phyloP scores from a whole-genome alignment of 2,329 filamentous ascomycete species.

The Amesomyces nigricolor region DNA sequence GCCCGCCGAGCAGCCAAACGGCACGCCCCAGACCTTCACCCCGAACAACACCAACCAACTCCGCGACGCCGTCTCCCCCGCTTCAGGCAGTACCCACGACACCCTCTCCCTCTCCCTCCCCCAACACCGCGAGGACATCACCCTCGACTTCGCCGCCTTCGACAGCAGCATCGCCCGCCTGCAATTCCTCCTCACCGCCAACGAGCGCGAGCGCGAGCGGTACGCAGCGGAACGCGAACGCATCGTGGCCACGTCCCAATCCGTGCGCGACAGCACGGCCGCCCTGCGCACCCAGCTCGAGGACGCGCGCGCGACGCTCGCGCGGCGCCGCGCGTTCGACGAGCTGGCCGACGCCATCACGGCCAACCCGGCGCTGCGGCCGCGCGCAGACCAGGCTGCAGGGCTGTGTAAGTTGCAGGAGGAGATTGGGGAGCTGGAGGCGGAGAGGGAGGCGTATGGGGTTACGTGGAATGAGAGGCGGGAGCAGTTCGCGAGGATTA shows the following conservation, averaged over 20 bases:
- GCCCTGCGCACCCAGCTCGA: slow-evolving; percentile 70
- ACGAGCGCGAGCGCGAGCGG: slow-evolving; percentile 73
- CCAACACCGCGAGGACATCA: slow-evolving; percentile 76
- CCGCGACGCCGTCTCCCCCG: slow-evolving; percentile 29
- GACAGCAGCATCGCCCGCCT: slow-evolving; percentile 82
- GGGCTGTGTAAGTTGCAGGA: slow-evolving; percentile 77
- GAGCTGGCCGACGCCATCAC: slow-evolving; percentile 83
- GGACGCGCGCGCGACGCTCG: slow-evolving; percentile 67
- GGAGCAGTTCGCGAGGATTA: slow-evolving; percentile 81
- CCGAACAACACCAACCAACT: slow-evolving; percentile 25
- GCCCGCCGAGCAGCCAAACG: slow-evolving; percentile 49
- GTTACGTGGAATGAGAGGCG: slow-evolving; percentile 78
- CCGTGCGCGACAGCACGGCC: slow-evolving; percentile 69
- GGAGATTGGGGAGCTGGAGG: slow-evolving; percentile 81
- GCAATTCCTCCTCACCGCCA: slow-evolving; percentile 79
- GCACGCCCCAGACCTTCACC: slow-evolving; percentile 27
- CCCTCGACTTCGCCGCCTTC: slow-evolving; percentile 83
- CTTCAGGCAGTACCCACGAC: not conserved
- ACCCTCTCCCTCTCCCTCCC: slow-evolving; percentile 40
- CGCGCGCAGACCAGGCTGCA: slow-evolving; percentile 74
- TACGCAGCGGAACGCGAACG: slow-evolving; percentile 75
- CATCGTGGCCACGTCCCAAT: slow-evolving; percentile 72
- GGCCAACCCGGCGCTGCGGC: slow-evolving; percentile 69
- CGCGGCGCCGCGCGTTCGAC: slow-evolving; percentile 79
- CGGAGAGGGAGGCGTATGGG: slow-evolving; percentile 75